These are phyloP conservation scores for Musa balbisiana DNA, from an alignment of 202 grass and related monocot species.

Conservation along the genomic window DNA sequence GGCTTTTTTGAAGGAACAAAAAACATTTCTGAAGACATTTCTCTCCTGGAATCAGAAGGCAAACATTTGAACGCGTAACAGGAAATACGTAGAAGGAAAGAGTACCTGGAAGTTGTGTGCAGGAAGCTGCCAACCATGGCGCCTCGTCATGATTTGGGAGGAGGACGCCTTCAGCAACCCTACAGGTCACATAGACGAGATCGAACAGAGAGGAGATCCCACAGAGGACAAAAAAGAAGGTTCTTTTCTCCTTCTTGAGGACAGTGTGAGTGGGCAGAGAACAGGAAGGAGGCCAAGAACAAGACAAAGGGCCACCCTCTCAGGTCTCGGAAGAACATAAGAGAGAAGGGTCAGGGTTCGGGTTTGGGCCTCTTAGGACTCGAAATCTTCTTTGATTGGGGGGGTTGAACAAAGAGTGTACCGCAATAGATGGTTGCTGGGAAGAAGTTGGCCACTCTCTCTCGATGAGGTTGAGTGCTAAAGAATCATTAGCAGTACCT, in stretches of 20 bases:
- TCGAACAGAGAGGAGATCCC: neutral
- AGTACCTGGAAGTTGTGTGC: conserved; percentile 15
- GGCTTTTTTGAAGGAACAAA: neutral
- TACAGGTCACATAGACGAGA: neutral
- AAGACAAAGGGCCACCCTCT: neutral
- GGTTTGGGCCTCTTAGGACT: neutral
- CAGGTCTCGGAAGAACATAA: neutral
- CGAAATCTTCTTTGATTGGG: neutral
- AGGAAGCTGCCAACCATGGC: conserved; percentile 17
- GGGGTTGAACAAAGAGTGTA: neutral
- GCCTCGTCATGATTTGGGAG: neutral
- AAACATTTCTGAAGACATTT: neutral
- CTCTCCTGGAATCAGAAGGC: neutral
- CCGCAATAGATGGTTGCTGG: neutral
- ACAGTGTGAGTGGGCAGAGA: neutral
- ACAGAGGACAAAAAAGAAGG: neutral
- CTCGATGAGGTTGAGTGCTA: neutral
- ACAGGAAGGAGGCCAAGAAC: neutral
- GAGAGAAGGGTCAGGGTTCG: neutral
- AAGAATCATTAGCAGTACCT: neutral
- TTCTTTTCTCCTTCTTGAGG: neutral
- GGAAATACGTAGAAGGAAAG: neutral
- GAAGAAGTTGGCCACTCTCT: neutral
- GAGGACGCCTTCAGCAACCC: neutral
- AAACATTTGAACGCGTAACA: neutral